These are phyloP conservation scores for Solanum hybrid DNA, from an alignment of 305 asterid genomes.

Conservation along the genomic window DNA sequence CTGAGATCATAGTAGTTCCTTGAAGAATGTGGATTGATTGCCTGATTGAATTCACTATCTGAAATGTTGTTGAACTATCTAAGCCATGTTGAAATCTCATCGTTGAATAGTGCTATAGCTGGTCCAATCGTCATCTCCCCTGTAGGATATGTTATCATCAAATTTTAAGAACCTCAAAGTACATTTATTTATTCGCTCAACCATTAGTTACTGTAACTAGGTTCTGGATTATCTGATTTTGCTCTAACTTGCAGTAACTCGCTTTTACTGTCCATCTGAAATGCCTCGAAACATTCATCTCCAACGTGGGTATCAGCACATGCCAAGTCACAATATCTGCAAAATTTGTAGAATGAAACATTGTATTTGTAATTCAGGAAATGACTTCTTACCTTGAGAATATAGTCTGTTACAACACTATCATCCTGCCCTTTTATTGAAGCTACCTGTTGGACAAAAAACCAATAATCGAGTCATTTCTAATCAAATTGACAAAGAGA, in stretches of 20 bases:
- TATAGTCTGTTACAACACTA: slow-evolving; percentile 36
- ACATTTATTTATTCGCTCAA: background rate
- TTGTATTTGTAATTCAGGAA: background rate
- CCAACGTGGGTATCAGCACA: slow-evolving; percentile 63
- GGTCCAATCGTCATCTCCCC: slow-evolving; percentile 72
- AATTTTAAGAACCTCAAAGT: background rate
- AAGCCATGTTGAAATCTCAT: slow-evolving; percentile 48
- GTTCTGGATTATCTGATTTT: background rate
- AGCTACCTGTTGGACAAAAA: background rate
- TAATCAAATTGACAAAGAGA: background rate
- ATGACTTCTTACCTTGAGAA: slow-evolving; percentile 32
- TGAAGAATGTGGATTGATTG: background rate
- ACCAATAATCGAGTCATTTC: background rate
- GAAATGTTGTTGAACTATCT: no score
- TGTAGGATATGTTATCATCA: slow-evolving; percentile 6
- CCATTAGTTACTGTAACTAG: background rate
- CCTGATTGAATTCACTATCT: background rate
- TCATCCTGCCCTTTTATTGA: background rate
- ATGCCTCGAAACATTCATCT: slow-evolving; percentile 51
- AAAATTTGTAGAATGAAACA: background rate
- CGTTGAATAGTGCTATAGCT: slow-evolving; percentile 51
- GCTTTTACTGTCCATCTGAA: slow-evolving; percentile 71
- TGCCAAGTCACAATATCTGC: slow-evolving; percentile 57
- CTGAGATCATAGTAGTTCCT: background rate
- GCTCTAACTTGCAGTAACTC: slow-evolving; percentile 50